Percentiles rank a stretch among this genome's conserved stretches.
Conservation (phyloP, 176 grass and related monocot genomes). For the Zea luxurians region DNA sequence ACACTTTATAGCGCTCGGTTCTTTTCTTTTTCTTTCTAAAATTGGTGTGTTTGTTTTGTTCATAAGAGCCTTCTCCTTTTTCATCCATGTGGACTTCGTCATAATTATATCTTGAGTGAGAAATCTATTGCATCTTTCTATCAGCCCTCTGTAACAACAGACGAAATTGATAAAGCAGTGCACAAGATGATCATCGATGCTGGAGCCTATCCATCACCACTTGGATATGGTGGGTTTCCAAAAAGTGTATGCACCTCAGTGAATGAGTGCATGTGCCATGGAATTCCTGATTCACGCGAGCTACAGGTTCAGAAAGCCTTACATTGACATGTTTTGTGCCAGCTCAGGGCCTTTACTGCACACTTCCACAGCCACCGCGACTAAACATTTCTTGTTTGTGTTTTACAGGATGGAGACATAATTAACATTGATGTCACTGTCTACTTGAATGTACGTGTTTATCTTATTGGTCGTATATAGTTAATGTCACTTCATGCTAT, state of each 20-base stretch:
- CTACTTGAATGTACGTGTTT: conserved; percentile 80
- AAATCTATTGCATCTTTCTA: conserved; percentile 61
- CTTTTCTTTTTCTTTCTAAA: neutral
- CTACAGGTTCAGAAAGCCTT: conserved; percentile 60
- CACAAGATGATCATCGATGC: conserved; percentile 95
- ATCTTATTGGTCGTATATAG: conserved; percentile 7
- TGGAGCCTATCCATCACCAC: conserved; percentile 94
- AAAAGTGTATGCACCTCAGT: conserved; percentile 98
- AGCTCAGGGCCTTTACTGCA: neutral
- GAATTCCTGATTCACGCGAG: conserved; percentile 89
- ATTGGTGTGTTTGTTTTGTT: neutral
- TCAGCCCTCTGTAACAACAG: conserved; percentile 95
- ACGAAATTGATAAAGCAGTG: conserved; percentile 99
- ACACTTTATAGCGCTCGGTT: conserved; percentile 1
- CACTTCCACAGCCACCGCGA: conserved; percentile 1
- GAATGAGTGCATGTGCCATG: conserved; percentile 98
- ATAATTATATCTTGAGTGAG: conserved; percentile 47
- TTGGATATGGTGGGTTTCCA: conserved; percentile 91
- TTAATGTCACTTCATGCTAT: neutral
- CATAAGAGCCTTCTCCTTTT: conserved; percentile 6
- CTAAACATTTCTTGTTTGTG: neutral
- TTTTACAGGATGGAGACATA: conserved; percentile 93
- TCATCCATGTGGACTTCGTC: neutral
- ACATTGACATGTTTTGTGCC: conserved; percentile 4
- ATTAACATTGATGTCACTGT: conserved; percentile 98